phyloP scores from a whole-genome alignment of 257 asterid species.

The Thymus mandschuricus region DNA sequence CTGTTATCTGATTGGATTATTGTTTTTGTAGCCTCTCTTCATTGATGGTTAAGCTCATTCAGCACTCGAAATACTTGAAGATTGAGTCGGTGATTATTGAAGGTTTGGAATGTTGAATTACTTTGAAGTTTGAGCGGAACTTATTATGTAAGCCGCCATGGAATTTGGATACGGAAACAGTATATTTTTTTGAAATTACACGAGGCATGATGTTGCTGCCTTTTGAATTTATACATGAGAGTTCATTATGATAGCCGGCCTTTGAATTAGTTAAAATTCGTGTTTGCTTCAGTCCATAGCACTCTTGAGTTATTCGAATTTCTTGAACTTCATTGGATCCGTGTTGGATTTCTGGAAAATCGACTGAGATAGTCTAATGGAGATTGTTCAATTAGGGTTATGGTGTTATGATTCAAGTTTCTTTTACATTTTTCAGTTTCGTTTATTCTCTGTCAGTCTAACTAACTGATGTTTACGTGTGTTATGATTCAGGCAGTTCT shows the following conservation, averaged over 20 bases:
- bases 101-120: not conserved
- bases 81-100: not conserved
- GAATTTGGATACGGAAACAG: too few relatives aligned
- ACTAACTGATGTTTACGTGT: constrained; percentile 13
- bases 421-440: constrained; percentile 1
- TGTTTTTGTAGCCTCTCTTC: not conserved
- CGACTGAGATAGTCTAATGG: not conserved
- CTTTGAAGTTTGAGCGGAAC: not conserved
- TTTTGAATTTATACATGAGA: too few relatives aligned
- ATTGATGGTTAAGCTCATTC: not conserved
- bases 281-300: too few relatives aligned
- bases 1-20: not conserved
- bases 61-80: not conserved
- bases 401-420: not conserved
- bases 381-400: constrained; percentile 1
- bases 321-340: not conserved
- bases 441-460: not conserved
- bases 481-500: constrained; percentile 65
- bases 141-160: too few relatives aligned
- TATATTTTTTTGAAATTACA: too few relatives aligned
- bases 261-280: too few relatives aligned
- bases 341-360: not conserved
- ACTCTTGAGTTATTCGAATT: too few relatives aligned
- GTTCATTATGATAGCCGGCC: too few relatives aligned
- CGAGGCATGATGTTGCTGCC: too few relatives aligned